Base-by-base conservation (phyloP, 345 rosid genomes). In the Gynandropsis gynandra region DNA sequence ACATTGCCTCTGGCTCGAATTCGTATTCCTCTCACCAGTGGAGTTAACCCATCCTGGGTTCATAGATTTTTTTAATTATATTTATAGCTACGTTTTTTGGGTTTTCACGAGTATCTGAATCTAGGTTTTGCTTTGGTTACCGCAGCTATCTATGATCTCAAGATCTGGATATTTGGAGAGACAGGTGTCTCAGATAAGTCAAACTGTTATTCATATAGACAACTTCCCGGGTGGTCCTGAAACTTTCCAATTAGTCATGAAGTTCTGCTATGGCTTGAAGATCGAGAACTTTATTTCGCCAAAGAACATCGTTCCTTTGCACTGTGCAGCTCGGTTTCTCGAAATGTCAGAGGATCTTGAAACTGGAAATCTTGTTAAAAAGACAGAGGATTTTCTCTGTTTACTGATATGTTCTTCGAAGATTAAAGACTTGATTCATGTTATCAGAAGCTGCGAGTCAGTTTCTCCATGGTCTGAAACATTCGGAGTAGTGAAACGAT, bases 181-280 rank as follows among this genome's bases (percentile, higher is more conserved):
- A 69, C 51, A 72, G 52, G 74, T 71, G 1, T 74, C 74, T 35
- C 54, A 67, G 51, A 70, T 48, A 40, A 47, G 17, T n/a, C 16
- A 38, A 41, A 14, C 39, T 19, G 50, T 16, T 61, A 63, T 79
- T 34, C 54, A 38, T 47, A 40, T 76, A 14, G 52, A 72, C 47
- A 51, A 49, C 55, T 13, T 79, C 62, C 82, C 82, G 0, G 85
- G 85, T 4, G 85, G 82, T 51, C 37, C 56, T 15, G 55, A 70
- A 47, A 58, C 46, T 19, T 78, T 81, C 8, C 75, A 65, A 55
- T 11, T 44, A 35, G 64, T 72, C 10, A 74, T 76, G 32, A 70
- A 67, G 34, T 79, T 74, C 70, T 79, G 85, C 58, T 81, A 78
- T 16, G 74, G 85, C 8, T 64, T 63, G 66, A 79, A 74, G 57